phyloP scores from a whole-genome alignment of 768 basidiomycete species.

The Pilatotrama ljubarskyi region DNA sequence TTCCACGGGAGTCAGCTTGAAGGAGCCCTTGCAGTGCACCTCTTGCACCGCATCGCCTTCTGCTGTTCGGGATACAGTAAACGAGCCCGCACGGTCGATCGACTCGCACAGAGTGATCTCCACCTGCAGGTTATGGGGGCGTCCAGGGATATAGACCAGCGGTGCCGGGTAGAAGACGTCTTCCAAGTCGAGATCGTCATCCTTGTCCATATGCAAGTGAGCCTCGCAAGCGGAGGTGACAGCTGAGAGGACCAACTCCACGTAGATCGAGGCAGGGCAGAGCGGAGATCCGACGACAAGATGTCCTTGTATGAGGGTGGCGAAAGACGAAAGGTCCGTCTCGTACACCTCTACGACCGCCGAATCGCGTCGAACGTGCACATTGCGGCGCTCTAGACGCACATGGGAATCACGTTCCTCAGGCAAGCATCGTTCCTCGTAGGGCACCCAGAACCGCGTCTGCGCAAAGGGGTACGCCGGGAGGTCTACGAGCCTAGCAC shows the following conservation, averaged over 20 bases:
- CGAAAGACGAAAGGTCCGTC: constrained; percentile 48
- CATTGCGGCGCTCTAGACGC: too few relatives aligned
- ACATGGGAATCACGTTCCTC: too few relatives aligned
- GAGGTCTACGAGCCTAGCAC: constrained; percentile 45
- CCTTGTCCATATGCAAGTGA: constrained; percentile 26
- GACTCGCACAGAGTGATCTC: constrained; percentile 28
- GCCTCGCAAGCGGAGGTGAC: constrained; percentile 38
- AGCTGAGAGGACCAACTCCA: constrained; percentile 55
- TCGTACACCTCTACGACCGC: constrained; percentile 42
- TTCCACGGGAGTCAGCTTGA: background rate
- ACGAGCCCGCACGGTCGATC: constrained; percentile 43
- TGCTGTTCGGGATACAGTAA: constrained; percentile 37
- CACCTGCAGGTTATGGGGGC: constrained; percentile 39
- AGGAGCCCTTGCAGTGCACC: constrained; percentile 1
- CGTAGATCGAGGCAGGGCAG: constrained; percentile 68
- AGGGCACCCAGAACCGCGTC: constrained; percentile 58
- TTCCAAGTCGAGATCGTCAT: constrained; percentile 42
- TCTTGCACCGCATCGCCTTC: constrained; percentile 33
- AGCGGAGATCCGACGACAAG: constrained; percentile 46
- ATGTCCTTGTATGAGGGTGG: constrained; percentile 53
- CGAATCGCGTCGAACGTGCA: too few relatives aligned
- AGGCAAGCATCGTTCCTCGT: constrained; percentile 34
- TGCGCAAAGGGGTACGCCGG: constrained; percentile 65
- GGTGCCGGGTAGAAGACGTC: constrained; percentile 53
- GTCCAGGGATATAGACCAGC: constrained; percentile 45